Evolutionary conservation across 2,329 filamentous ascomycete species (phyloP).

Genomic region (Harringtonia aguacate): DNA sequence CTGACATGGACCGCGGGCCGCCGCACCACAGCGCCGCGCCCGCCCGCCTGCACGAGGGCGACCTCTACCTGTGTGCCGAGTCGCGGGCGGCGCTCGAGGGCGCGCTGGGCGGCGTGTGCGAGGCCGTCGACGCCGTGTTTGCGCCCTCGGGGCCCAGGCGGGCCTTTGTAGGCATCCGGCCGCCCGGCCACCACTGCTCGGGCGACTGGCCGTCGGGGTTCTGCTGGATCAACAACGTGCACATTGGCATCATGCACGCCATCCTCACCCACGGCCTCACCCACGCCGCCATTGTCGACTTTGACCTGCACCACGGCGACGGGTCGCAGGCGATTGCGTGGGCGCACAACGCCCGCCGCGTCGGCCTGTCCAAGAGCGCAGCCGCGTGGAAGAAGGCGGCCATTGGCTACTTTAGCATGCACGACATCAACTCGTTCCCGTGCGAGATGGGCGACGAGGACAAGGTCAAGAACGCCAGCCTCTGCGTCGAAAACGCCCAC

Average conservation of each 20-base stretch:
- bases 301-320: slow-evolving; percentile 85
- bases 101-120: slow-evolving; percentile 83
- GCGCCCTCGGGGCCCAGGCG: slow-evolving; percentile 33
- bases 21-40: slow-evolving; percentile 24
- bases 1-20: slow-evolving; percentile 44
- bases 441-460: slow-evolving; percentile 90
- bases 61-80: slow-evolving; percentile 81
- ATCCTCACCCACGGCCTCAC: slow-evolving; percentile 76
- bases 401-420: slow-evolving; percentile 92
- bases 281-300: slow-evolving; percentile 87
- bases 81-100: slow-evolving; percentile 84
- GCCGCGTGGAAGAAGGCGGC: slow-evolving; percentile 69
- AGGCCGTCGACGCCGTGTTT: slow-evolving; percentile 83
- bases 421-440: slow-evolving; percentile 97
- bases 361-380: slow-evolving; percentile 55
- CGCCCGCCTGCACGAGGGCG: slow-evolving; percentile 68
- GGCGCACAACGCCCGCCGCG: slow-evolving; percentile 70
- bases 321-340: slow-evolving; percentile 93
- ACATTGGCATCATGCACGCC: slow-evolving; percentile 89
- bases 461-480: slow-evolving; percentile 85
- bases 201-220: slow-evolving; percentile 84
- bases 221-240: slow-evolving; percentile 98
- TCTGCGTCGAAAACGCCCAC: slow-evolving; percentile 91
- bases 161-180: slow-evolving; percentile 85
- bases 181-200: slow-evolving; percentile 93